Percentiles rank a stretch among this genome's conserved stretches.
phyloP scores from a whole-genome alignment of 805 yeast species.

The Metschnikowia vanudenii region DNA sequence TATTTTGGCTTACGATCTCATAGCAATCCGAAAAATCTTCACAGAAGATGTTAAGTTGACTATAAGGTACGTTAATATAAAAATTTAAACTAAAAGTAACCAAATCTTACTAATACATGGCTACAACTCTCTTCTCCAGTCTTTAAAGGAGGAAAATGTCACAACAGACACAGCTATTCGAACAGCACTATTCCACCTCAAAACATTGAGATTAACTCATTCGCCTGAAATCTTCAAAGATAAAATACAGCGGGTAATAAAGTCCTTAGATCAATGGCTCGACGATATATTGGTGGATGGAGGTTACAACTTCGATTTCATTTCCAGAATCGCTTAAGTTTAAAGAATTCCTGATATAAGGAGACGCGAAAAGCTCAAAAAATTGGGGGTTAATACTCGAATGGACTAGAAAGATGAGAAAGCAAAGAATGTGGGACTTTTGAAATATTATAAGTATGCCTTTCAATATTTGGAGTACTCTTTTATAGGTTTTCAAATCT shows the following conservation, averaged over 20 bases:
- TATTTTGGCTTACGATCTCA: slow-evolving; percentile 9
- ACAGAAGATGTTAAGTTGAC: slow-evolving; percentile 1
- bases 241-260: slow-evolving; percentile 2
- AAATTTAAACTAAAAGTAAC: no score
- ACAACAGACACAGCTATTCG: slow-evolving; percentile 8
- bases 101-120: slow-evolving; percentile 2
- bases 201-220: slow-evolving; percentile 4
- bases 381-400: no score
- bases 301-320: slow-evolving; percentile 5
- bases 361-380: no score
- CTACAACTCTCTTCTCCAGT: slow-evolving; percentile 4
- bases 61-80: slow-evolving; percentile 3
- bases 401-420: no score
- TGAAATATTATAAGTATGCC: no score
- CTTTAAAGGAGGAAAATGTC: neutral
- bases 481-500: no score
- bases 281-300: slow-evolving; percentile 6
- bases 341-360: neutral
- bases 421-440: no score
- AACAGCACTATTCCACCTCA: slow-evolving; percentile 5
- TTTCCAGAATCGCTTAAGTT: slow-evolving; percentile 2
- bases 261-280: slow-evolving; percentile 8
- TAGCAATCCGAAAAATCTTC: slow-evolving; percentile 3
- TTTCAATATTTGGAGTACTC: no score
- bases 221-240: neutral